Conservation (phyloP, 306 rosid genomes). For the Adenanthera pavonina region DNA sequence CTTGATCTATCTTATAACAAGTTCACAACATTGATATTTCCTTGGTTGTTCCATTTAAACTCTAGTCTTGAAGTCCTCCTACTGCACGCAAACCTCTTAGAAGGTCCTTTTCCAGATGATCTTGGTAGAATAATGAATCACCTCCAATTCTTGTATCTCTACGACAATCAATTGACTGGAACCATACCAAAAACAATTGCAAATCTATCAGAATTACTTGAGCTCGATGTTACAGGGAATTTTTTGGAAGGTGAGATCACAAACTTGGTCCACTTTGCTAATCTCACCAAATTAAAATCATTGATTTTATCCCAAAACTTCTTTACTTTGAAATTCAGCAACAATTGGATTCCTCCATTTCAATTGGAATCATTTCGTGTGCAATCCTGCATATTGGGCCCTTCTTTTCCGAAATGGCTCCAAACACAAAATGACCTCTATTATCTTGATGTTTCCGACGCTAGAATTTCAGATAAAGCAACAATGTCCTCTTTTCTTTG, state of each 20-base stretch:
- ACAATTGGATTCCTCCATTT: conserved; percentile 37
- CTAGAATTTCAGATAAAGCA: not conserved
- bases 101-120: not conserved
- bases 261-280: not conserved
- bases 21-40: not conserved
- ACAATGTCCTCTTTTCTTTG: not conserved
- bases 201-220: not conserved
- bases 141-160: not conserved
- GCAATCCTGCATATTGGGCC: not conserved
- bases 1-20: not conserved
- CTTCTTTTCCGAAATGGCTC: conserved; percentile 36
- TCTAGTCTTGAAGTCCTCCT: not conserved
- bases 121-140: not conserved
- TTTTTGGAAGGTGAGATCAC: not conserved
- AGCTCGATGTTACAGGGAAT: not conserved
- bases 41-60: not conserved
- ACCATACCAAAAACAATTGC: not conserved
- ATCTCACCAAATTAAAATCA: fast-evolving
- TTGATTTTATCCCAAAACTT: not conserved
- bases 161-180: not conserved
- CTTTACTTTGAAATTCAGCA: not conserved
- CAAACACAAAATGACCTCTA: not conserved
- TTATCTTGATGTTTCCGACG: not conserved
- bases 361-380: not conserved
- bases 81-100: not conserved